A percentile compares a stretch with the other conserved stretches of the same genome.
phyloP scores from a whole-genome alignment of 257 asterid genomes.

The Leptodermis oblonga region DNA sequence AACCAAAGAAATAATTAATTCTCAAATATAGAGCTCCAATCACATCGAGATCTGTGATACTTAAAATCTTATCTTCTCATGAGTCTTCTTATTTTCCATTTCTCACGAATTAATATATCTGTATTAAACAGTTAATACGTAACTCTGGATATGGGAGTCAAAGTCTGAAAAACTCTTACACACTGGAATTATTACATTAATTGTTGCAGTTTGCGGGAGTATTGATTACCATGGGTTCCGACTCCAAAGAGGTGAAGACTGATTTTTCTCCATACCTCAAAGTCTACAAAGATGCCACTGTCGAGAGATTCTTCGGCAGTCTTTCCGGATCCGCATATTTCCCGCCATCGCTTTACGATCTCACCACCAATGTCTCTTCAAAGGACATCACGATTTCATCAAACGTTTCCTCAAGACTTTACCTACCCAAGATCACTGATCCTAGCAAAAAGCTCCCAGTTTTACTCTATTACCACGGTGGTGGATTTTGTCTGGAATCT shows the following conservation, averaged over 20 bases:
- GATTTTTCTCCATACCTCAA: slow-evolving; percentile 22
- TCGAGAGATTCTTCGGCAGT: slow-evolving; percentile 21
- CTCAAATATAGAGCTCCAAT: too few relatives aligned
- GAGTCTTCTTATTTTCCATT: too few relatives aligned
- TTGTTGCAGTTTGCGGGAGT: too few relatives aligned
- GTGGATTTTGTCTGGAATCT: slow-evolving; percentile 29
- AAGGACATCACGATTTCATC: slow-evolving; percentile 30
- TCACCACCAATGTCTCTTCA: slow-evolving; percentile 24
- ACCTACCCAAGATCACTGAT: slow-evolving; percentile 20
- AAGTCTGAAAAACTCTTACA: too few relatives aligned
- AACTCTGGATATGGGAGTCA: too few relatives aligned
- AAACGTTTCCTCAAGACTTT: slow-evolving; percentile 26
- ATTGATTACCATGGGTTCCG: slow-evolving; percentile 10
- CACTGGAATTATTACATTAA: too few relatives aligned
- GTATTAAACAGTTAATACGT: too few relatives aligned
- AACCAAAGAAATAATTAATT: too few relatives aligned
- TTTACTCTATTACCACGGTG: slow-evolving; percentile 28
- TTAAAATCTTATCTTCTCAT: too few relatives aligned
- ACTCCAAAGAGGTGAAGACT: slow-evolving; percentile 7
- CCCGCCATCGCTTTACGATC: slow-evolving; percentile 20
- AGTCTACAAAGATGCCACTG: slow-evolving; percentile 30
- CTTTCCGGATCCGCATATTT: slow-evolving; percentile 21
- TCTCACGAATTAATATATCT: too few relatives aligned
- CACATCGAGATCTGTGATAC: too few relatives aligned
- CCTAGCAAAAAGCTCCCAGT: slow-evolving; percentile 26